These are phyloP conservation scores for Tricharina praecox DNA, from an alignment of 495 filamentous ascomycete genomes.

Conservation along the genomic window DNA sequence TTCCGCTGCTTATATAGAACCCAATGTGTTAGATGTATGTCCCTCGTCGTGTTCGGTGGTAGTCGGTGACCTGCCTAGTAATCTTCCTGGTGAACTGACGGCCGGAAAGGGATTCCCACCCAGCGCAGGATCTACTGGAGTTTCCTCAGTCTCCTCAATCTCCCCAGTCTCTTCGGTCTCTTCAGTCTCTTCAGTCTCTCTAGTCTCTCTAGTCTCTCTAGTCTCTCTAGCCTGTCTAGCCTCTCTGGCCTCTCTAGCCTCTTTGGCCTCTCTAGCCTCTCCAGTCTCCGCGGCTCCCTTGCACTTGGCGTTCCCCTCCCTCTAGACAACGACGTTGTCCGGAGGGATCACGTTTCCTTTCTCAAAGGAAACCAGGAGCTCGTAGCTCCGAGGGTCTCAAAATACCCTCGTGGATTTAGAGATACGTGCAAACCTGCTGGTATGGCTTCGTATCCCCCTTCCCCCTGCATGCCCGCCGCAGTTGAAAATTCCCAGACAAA, in stretches of 20 bases:
- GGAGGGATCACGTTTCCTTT: too few species aligned
- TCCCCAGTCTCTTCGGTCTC: too few species aligned
- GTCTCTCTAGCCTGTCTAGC: too few species aligned
- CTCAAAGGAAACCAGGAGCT: slow-evolving; percentile 70
- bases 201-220: too few species aligned
- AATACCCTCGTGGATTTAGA: slow-evolving; percentile 74
- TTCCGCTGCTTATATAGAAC: background rate
- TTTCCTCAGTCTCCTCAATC: too few species aligned
- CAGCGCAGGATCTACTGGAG: slow-evolving; percentile 2
- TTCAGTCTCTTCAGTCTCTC: too few species aligned
- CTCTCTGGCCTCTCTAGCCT: too few species aligned
- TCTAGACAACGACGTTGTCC: too few species aligned
- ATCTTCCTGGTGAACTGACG: background rate
- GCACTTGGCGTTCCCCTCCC: slow-evolving; percentile 28
- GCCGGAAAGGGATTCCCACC: background rate
- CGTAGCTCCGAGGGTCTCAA: slow-evolving; percentile 78
- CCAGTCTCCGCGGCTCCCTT: background rate
- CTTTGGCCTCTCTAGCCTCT: too few species aligned
- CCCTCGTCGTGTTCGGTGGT: background rate
- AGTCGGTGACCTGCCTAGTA: slow-evolving; percentile 5
- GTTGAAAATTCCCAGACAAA: slow-evolving; percentile 67
- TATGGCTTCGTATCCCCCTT: slow-evolving; percentile 48
- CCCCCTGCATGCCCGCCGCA: slow-evolving; percentile 57
- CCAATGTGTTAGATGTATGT: slow-evolving; percentile 2
- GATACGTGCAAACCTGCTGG: slow-evolving; percentile 60